Evolutionary conservation across 192 early-diverging fungal genomes (phyloP).

Genomic region (Coemansia umbellata): DNA sequence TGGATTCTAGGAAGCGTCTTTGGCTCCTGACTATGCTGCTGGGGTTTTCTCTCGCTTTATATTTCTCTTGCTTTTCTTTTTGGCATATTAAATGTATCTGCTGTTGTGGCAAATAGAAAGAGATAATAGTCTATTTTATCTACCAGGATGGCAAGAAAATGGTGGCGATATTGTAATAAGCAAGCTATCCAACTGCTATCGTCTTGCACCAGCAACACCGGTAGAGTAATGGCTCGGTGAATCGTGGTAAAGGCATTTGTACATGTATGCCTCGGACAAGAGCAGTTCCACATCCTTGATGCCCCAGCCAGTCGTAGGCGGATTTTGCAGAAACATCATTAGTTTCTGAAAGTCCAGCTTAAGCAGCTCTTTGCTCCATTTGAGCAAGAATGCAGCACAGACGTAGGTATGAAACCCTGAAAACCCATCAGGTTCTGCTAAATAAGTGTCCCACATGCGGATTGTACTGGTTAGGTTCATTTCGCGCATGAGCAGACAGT

Average conservation of each 20-base stretch:
- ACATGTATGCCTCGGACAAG: slow-evolving; percentile 95
- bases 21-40: background rate
- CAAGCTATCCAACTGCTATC: background rate
- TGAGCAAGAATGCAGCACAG: slow-evolving; percentile 95
- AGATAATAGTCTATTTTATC: too few relatives aligned
- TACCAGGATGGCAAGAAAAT: background rate
- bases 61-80: background rate
- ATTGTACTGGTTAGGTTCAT: slow-evolving; percentile 80
- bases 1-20: slow-evolving; percentile 16
- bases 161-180: background rate
- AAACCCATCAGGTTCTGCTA: slow-evolving; percentile 65
- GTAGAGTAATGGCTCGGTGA: slow-evolving; percentile 74
- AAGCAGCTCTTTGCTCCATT: slow-evolving; percentile 83
- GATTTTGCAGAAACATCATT: slow-evolving; percentile 89
- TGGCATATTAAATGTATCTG: too few relatives aligned
- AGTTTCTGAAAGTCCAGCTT: slow-evolving; percentile 92
- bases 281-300: slow-evolving; percentile 92
- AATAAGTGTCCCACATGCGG: slow-evolving; percentile 99
- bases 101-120: too few relatives aligned
- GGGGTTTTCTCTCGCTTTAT: background rate
- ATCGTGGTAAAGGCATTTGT: slow-evolving; percentile 91
- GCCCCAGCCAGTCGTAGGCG: slow-evolving; percentile 82
- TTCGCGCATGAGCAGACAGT: slow-evolving; percentile 97
- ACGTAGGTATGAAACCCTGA: slow-evolving; percentile 98
- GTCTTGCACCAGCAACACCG: background rate